Base-by-base conservation (phyloP, 495 filamentous ascomycete species). In the Xylaria acuta region DNA sequence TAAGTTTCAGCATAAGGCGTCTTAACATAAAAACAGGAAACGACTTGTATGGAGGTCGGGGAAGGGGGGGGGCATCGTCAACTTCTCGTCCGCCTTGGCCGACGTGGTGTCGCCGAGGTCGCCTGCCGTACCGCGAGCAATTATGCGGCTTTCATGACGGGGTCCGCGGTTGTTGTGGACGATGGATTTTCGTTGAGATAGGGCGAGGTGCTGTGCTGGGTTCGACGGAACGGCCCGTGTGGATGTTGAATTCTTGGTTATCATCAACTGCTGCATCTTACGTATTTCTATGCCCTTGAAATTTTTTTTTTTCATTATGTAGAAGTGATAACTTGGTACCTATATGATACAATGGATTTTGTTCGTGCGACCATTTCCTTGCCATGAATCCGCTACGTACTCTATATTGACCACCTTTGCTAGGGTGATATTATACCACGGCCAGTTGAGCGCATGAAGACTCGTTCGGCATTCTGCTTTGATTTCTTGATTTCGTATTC, bases 61-160 rank as follows among this genome's bases (percentile, higher is more conserved):
- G 40, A 41, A 5, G n/a, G 62, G 62, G 11, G 62, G n/a, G 3
- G 1, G 25, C 40, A 47, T 64, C 16, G 41, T 64, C 40, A 64
- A 64, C 27, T 64, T 64, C 40, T 47, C 62, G 14, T 47, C 62
- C 1, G 40, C 41, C 62, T n/a, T 64, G 9, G 40, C 62, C 9
- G 34, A 11, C 40, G 41, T 32, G n/a, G 41, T 16, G n/a, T 11
- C 49, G 22, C n/a, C 40, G 5, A 41, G 40, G 5, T 64, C 62
- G 20, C 62, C 60, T 1, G 40, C 22, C 14, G n/a, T 64, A 47
- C 41, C 38, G 54, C 72, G 16, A 77, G 73, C 70, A 73, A 78
- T 43, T 72, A 69, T 5, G 69, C 75, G 6, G 73, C 70, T 36
- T 78, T 69, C 30, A 64, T 74, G 38, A 75, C 72, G 5, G 73